Evolutionary conservation across 2,329 filamentous ascomycete genomes (phyloP), one percentile per base, ranked within the genome.

Genomic region (Chalaropsis ovoidea): DNA sequence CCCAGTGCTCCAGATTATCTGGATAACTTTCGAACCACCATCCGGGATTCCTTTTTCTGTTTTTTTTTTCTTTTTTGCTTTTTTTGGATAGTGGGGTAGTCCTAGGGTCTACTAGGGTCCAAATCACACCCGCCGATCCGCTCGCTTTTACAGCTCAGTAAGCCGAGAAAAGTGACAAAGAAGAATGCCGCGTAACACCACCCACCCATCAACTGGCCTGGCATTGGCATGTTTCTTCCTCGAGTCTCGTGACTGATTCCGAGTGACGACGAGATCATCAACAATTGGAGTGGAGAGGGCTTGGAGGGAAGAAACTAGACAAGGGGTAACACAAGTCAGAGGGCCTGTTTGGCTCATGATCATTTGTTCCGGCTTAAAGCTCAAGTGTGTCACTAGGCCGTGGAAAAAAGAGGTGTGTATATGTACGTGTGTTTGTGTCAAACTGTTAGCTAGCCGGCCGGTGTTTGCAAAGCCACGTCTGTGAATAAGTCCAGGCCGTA

Each of bases 1-100:
- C 67, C 65, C 65, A 64, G 65, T 68, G 67, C 49, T 63, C 65
- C 65, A 67, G 63, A 61, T 31, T 19, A 65, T 52, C 65, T 65
- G 67, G 65, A 60, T 17, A 24, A 67, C 47, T 35, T 67, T 19
- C 43, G 17, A 47, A 47, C 43, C 15, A n/a, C 43, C 43, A 7
- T n/a, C 43, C 43, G 15, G 43, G 11, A 17, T 19, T 5, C n/a
- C 17, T n/a, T 47, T 47, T 47, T 47, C n/a, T 7, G 1, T 19
- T 39, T 39, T 10, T 39, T 10, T 5, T 39, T 39, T 39, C 35
- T 39, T 39, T 39, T 39, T 39, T 39, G n/a, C 8, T 39, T 10
- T 39, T 6, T 7, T 39, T 39, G 1, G 1, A 5, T 6, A 39
- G 35, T 39, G 35, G 4, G 35, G 35, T 39, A 39, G 35, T 5